Percentiles rank a stretch among this genome's conserved stretches.
phyloP scores from a whole-genome alignment of 305 asterid genomes.

The Solanum hybrid region DNA sequence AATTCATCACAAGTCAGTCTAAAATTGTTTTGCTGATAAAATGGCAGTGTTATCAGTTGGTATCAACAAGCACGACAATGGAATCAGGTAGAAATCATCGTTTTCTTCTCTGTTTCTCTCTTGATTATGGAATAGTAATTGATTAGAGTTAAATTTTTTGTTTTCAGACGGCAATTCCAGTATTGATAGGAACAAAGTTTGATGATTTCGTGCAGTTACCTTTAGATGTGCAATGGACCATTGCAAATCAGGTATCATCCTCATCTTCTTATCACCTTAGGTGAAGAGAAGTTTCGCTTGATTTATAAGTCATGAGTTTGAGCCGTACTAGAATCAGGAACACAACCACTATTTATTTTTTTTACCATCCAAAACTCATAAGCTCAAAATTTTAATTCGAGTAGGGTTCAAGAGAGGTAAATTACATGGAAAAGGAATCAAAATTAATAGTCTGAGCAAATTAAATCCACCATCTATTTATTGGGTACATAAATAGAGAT shows the following conservation, averaged over 20 bases:
- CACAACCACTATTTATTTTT: neutral
- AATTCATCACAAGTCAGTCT: neutral
- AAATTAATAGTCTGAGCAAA: neutral
- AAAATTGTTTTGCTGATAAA: neutral
- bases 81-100: conserved; percentile 36
- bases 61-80: conserved; percentile 66
- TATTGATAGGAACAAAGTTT: conserved; percentile 77
- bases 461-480: neutral
- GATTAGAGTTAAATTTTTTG: neutral
- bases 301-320: neutral
- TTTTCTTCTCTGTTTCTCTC: neutral
- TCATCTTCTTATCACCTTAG: neutral
- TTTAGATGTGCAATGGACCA: conserved; percentile 71
- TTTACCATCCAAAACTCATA: neutral
- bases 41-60: conserved; percentile 57
- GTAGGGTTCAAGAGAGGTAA: neutral
- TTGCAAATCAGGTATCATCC: conserved; percentile 63
- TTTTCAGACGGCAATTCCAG: conserved; percentile 70
- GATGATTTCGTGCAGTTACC: conserved; percentile 82
- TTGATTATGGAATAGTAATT: neutral
- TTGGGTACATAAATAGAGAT: neutral
- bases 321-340: neutral
- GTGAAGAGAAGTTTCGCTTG: neutral
- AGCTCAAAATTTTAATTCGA: neutral
- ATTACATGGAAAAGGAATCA: neutral